Conservation (phyloP, 2,329 filamentous ascomycete genomes). For the Penicillium sp. region DNA sequence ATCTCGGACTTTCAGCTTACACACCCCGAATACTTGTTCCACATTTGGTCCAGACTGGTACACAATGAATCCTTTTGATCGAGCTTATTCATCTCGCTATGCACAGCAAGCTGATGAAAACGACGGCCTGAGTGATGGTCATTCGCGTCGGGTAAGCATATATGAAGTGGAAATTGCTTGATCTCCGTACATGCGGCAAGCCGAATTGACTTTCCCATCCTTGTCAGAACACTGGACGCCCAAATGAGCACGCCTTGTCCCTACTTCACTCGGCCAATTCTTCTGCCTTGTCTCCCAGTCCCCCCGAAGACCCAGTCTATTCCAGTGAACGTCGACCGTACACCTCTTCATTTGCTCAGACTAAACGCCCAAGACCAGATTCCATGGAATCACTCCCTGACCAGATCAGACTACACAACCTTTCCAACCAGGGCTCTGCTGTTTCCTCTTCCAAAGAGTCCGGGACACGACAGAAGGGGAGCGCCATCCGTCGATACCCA, state of each 20-base stretch:
- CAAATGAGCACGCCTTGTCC: neutral
- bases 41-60: neutral
- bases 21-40: neutral
- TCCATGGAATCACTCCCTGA: neutral
- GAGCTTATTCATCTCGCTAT: neutral
- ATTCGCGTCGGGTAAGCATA: constrained; percentile 1
- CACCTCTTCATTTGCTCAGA: neutral
- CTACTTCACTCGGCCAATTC: neutral
- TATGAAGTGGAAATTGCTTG: constrained; percentile 1
- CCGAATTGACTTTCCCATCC: neutral
- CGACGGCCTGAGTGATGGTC: neutral
- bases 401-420: constrained; percentile 5
- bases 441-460: constrained; percentile 2
- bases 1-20: neutral
- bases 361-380: neutral
- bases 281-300: neutral
- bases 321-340: neutral
- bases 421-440: constrained; percentile 4
- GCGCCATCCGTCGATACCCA: constrained; percentile 11
- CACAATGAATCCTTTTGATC: neutral
- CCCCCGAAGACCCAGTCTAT: neutral
- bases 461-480: neutral
- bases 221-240: neutral
- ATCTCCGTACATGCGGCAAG: constrained; percentile 1
- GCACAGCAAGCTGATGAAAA: neutral